These are phyloP conservation scores for Crucihimalaya himalaica DNA, from an alignment of 345 rosid species.

Conservation along the genomic window DNA sequence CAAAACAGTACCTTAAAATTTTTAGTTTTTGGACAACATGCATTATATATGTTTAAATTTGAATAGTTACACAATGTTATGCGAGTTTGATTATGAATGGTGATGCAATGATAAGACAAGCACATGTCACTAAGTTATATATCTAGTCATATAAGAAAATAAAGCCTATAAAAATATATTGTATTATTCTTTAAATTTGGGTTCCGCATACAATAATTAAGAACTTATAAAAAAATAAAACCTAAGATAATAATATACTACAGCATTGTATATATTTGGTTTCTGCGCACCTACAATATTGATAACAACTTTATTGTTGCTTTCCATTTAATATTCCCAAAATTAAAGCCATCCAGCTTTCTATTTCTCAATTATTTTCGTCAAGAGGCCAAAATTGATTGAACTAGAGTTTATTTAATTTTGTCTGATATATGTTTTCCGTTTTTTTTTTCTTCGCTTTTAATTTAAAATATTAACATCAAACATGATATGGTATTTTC, in stretches of 20 bases:
- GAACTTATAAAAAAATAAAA: neutral
- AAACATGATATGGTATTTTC: neutral
- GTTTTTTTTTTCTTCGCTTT: neutral
- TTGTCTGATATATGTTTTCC: neutral
- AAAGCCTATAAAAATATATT: too few species aligned
- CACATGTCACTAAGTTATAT: too few species aligned
- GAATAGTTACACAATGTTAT: too few species aligned
- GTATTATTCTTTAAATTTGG: neutral
- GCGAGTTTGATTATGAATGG: too few species aligned
- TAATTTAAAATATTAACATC: neutral
- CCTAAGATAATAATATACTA: neutral
- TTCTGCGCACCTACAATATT: neutral
- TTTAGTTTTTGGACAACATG: too few species aligned
- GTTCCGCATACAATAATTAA: neutral
- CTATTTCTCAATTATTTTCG: neutral
- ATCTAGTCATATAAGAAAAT: too few species aligned
- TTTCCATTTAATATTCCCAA: slow-evolving; percentile 3
- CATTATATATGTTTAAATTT: too few species aligned
- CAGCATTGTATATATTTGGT: neutral
- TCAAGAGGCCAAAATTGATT: slow-evolving; percentile 15
- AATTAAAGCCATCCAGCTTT: slow-evolving; percentile 18
- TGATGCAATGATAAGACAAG: too few species aligned
- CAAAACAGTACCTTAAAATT: too few species aligned
- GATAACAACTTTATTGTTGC: slow-evolving; percentile 7
- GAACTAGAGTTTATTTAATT: neutral